Evolutionary conservation across 1,139 yeast genomes (phyloP).

Genomic region (Yamadazyma friedrichii): DNA sequence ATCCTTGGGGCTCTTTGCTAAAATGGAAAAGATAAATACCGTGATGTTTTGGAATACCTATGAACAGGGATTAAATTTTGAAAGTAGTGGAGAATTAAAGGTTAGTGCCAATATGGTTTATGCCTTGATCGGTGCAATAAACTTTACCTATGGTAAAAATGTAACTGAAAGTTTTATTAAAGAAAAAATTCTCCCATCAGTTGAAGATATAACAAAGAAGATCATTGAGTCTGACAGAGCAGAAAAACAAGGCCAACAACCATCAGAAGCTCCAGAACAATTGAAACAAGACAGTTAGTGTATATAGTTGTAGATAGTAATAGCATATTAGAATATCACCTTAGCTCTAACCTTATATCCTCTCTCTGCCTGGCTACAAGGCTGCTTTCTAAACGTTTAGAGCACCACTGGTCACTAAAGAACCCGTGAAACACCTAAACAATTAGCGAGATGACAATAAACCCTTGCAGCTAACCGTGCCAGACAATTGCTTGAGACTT

Average conservation of each 20-base stretch:
- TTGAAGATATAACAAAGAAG: slow-evolving; percentile 15
- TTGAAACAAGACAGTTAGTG: slow-evolving; percentile 2
- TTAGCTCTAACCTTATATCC: too few species aligned
- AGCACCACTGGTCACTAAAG: too few species aligned
- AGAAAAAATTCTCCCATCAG: slow-evolving; percentile 29
- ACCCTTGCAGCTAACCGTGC: neutral
- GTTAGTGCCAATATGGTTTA: slow-evolving; percentile 69
- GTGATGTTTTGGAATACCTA: slow-evolving; percentile 74
- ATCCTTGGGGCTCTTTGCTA: slow-evolving; percentile 54
- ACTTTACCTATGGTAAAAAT: slow-evolving; percentile 63
- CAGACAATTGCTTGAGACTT: too few species aligned
- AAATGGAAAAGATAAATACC: slow-evolving; percentile 44
- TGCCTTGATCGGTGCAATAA: slow-evolving; percentile 81
- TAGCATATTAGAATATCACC: slow-evolving; percentile 1
- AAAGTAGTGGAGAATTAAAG: slow-evolving; percentile 50
- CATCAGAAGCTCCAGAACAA: too few species aligned
- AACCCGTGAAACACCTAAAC: too few species aligned
- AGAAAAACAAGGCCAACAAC: neutral
- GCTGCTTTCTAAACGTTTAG: too few species aligned
- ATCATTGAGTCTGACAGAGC: slow-evolving; percentile 10
- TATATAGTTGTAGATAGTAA: slow-evolving; percentile 9
- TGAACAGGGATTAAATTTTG: slow-evolving; percentile 52
- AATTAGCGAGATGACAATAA: neutral
- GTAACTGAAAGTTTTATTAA: slow-evolving; percentile 57
- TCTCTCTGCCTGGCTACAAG: too few species aligned